phyloP scores from a whole-genome alignment of 345 rosid species.

The Rhodomyrtus tomentosa region DNA sequence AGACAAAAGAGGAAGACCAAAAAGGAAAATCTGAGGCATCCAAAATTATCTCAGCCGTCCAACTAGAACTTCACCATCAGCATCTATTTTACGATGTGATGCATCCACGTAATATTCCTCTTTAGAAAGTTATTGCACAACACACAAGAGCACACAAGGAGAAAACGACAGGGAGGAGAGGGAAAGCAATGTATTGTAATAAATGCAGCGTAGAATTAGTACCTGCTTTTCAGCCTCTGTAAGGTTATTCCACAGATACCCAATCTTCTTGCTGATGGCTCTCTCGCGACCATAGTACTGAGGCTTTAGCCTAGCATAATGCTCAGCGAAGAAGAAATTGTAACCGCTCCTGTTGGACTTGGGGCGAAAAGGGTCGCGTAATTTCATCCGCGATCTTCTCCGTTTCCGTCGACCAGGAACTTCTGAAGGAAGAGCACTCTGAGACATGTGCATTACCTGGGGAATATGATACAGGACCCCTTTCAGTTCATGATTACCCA shows the following conservation, averaged over 20 bases:
- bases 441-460: slow-evolving; percentile 12
- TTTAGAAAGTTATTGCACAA: not conserved
- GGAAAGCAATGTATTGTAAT: not conserved
- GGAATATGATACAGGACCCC: slow-evolving; percentile 59
- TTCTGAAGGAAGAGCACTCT: slow-evolving; percentile 14
- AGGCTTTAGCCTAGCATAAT: slow-evolving; percentile 50
- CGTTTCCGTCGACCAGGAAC: slow-evolving; percentile 24
- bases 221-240: slow-evolving; percentile 71
- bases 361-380: slow-evolving; percentile 46
- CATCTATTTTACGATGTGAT: not conserved
- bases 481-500: slow-evolving; percentile 44
- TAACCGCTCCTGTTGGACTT: slow-evolving; percentile 73
- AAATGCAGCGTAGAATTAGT: not conserved
- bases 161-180: not conserved
- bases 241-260: slow-evolving; percentile 57
- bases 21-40: not conserved
- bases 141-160: not conserved
- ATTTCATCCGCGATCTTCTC: slow-evolving; percentile 37
- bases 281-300: slow-evolving; percentile 44
- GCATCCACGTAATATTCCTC: not conserved
- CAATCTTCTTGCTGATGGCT: slow-evolving; percentile 56
- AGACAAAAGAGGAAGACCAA: not conserved
- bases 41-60: not conserved
- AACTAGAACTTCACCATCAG: not conserved
- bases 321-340: slow-evolving; percentile 65